These are phyloP conservation scores for Trichoderma cornu-damae DNA, from an alignment of 2,329 filamentous ascomycete species.

Conservation along the genomic window DNA sequence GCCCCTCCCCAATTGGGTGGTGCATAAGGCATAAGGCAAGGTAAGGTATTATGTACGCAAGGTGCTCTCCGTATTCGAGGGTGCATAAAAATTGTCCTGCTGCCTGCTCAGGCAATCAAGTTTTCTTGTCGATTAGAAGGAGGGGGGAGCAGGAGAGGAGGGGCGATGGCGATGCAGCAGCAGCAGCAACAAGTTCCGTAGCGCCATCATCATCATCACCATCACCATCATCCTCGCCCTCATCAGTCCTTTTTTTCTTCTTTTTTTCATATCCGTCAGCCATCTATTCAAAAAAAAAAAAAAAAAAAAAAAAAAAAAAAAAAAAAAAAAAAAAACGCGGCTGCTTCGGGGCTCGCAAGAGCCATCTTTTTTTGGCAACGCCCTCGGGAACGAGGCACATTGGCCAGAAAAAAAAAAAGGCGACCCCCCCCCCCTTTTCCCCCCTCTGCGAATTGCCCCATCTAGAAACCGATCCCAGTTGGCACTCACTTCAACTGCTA, in stretches of 20 bases:
- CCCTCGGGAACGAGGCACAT: not conserved
- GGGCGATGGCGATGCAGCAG: too few species aligned
- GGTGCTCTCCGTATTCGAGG: not conserved
- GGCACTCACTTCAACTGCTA: too few species aligned
- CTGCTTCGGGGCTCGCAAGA: not conserved
- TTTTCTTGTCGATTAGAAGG: not conserved
- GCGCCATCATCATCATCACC: slow-evolving; percentile 7
- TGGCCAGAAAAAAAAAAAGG: not conserved
- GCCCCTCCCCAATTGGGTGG: too few species aligned
- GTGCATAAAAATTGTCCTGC: too few species aligned
- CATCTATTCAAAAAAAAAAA: too few species aligned
- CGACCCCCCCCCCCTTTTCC: not conserved
- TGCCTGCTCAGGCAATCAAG: not conserved
- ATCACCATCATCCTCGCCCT: not conserved
- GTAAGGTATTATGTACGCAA: not conserved
- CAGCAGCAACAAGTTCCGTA: not conserved
- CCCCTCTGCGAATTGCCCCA: too few species aligned
- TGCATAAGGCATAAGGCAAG: too few species aligned
- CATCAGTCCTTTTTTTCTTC: not conserved
- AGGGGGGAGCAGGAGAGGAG: too few species aligned
- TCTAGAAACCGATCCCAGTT: too few species aligned
- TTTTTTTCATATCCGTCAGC: too few species aligned
- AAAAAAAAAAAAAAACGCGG: not conserved
- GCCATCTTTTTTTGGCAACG: not conserved
- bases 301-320: too few species aligned